Evolutionary conservation across 2,329 filamentous ascomycete species (phyloP).

Genomic region (Fusarium mexicanum): DNA sequence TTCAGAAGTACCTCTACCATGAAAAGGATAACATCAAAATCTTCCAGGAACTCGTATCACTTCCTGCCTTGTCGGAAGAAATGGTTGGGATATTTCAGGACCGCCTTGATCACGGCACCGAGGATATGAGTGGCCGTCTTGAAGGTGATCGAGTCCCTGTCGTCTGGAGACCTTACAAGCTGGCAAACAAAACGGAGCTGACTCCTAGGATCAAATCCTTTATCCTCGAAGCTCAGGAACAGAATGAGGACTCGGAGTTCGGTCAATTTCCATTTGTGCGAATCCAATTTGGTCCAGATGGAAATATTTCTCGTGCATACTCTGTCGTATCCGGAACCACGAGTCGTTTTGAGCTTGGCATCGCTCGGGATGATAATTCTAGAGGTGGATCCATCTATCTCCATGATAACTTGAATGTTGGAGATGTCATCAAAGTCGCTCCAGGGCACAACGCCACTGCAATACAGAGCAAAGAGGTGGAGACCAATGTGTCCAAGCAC

Average conservation of each 20-base stretch:
- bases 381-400: slow-evolving; percentile 21
- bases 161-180: slow-evolving; percentile 19
- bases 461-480: too few species aligned
- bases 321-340: slow-evolving; percentile 18
- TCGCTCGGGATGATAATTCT: slow-evolving; percentile 14
- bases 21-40: slow-evolving; percentile 9
- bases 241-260: background rate
- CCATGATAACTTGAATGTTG: background rate
- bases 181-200: background rate
- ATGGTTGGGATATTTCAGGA: slow-evolving; percentile 9
- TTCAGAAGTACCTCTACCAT: slow-evolving; percentile 22
- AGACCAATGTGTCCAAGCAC: background rate
- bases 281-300: slow-evolving; percentile 7
- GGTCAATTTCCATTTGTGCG: slow-evolving; percentile 13
- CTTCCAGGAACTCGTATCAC: background rate
- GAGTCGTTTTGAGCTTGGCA: slow-evolving; percentile 1
- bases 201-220: slow-evolving; percentile 16
- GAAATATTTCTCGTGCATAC: slow-evolving; percentile 13
- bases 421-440: slow-evolving; percentile 16
- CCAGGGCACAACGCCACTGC: background rate
- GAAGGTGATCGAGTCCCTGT: slow-evolving; percentile 11
- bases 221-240: background rate
- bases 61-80: slow-evolving; percentile 12
- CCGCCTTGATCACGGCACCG: slow-evolving; percentile 7
- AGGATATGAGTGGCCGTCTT: slow-evolving; percentile 21